Conservation (phyloP, 345 rosid species). For the Microthlaspi erraticum region DNA sequence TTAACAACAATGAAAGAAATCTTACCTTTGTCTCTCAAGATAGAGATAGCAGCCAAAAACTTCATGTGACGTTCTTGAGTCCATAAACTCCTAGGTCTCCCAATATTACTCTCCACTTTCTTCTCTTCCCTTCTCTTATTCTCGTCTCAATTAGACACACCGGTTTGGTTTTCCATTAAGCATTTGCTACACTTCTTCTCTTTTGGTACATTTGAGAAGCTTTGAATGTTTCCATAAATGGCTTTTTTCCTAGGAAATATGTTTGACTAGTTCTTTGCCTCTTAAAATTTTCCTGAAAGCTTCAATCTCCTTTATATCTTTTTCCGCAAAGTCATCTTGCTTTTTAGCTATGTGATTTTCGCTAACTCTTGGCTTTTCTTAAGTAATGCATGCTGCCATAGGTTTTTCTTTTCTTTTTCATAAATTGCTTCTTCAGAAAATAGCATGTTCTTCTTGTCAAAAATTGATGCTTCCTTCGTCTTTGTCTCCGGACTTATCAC, state of each 20-base stretch:
- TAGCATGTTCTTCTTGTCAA: no score
- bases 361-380: background rate
- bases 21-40: constrained; percentile 48
- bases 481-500: no score
- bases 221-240: background rate
- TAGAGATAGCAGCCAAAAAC: constrained; percentile 48
- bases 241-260: background rate
- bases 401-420: no score
- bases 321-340: no score
- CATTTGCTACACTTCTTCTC: background rate
- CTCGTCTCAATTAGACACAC: no score
- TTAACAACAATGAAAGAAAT: background rate
- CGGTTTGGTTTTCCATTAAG: no score
- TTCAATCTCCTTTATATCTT: background rate
- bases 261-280: no score
- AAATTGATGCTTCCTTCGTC: no score
- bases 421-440: no score
- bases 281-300: background rate
- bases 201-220: background rate
- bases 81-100: constrained; percentile 48
- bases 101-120: no score
- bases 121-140: no score
- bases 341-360: background rate
- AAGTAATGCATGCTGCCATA: constrained; percentile 43
- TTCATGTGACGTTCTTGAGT: constrained; percentile 49